phyloP scores from a whole-genome alignment of 768 basidiomycete species.

The Cystobasidium ongulense region DNA sequence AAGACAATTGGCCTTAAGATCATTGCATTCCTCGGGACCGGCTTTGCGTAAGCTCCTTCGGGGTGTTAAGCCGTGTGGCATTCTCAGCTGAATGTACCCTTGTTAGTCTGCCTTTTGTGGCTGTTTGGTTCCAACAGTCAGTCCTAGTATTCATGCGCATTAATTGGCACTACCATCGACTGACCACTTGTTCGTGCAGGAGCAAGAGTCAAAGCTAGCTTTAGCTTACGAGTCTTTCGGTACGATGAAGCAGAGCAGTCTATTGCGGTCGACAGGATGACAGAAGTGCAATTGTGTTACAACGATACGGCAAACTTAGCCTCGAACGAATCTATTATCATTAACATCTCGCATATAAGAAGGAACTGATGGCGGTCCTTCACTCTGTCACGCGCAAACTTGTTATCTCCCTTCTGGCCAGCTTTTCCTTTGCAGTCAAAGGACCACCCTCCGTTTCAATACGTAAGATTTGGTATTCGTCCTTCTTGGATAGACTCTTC shows the following conservation, averaged over 20 bases:
- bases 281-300: neutral
- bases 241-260: neutral
- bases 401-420: neutral
- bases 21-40: neutral
- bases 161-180: too few relatives aligned
- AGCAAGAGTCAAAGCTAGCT: neutral
- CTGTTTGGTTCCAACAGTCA: constrained; percentile 18
- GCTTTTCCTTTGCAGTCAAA: constrained; percentile 2
- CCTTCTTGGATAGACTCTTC: constrained; percentile 4
- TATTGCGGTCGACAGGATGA: neutral
- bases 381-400: neutral
- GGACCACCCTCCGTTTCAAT: constrained; percentile 13
- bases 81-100: neutral
- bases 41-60: neutral
- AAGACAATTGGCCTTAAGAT: neutral
- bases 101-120: constrained; percentile 13
- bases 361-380: too few relatives aligned
- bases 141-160: neutral
- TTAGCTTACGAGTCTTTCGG: neutral
- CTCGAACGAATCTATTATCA: neutral
- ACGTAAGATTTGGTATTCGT: constrained; percentile 26
- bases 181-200: neutral
- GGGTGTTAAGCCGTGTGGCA: neutral
- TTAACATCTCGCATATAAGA: neutral
- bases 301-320: neutral